phyloP scores from a whole-genome alignment of 148 eudicot species.

The Rhododendron kiyosumense region DNA sequence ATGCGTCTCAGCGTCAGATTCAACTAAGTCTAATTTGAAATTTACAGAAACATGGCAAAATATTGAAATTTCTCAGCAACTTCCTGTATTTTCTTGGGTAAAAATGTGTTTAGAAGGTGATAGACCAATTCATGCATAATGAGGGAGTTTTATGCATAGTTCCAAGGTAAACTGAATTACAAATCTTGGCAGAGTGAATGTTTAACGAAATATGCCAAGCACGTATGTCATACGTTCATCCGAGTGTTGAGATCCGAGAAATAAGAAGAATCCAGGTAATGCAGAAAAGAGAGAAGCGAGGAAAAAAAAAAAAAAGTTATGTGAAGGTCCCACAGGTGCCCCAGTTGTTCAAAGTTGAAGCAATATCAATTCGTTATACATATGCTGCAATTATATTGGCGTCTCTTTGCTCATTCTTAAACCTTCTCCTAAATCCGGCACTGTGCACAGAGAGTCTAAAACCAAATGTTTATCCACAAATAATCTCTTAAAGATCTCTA shows the following conservation, averaged over 20 bases:
- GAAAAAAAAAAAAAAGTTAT: neutral
- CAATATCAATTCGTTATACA: neutral
- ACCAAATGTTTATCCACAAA: neutral
- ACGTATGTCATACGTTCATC: neutral
- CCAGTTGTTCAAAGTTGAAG: neutral
- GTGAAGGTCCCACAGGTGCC: neutral
- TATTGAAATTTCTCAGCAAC: neutral
- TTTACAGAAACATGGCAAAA: neutral
- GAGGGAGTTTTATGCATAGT: neutral
- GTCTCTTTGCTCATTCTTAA: neutral
- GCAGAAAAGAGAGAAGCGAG: neutral
- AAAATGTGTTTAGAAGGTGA: neutral
- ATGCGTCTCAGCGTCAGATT: neutral
- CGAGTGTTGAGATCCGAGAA: neutral
- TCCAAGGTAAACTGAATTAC: neutral
- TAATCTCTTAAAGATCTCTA: neutral
- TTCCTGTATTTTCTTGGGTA: neutral
- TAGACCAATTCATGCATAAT: neutral
- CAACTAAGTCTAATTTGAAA: neutral
- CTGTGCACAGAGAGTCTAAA: neutral
- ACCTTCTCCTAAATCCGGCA: neutral
- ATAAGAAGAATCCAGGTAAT: neutral
- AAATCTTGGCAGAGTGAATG: neutral
- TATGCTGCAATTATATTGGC: neutral
- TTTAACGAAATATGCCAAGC: neutral